Conservation (phyloP, 1,284 basidiomycete genomes). For the Abortiporus biennis region DNA sequence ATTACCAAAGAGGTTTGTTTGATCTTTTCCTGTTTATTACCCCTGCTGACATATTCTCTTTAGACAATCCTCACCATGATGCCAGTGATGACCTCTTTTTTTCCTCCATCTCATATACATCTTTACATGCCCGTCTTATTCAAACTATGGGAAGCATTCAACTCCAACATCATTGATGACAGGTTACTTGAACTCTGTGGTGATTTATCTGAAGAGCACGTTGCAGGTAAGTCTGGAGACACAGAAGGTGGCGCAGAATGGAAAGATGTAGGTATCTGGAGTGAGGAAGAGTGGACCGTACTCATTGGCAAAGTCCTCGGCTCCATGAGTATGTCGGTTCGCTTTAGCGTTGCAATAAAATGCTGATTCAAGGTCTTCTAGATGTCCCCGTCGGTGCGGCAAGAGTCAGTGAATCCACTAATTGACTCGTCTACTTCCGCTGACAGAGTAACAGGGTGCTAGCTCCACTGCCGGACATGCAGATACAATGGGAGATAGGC, state of each 20-base stretch:
- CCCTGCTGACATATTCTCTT: not conserved
- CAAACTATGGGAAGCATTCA: conserved; percentile 83
- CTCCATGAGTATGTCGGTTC: conserved; percentile 69
- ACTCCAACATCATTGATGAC: conserved; percentile 77
- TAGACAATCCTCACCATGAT: conserved; percentile 63
- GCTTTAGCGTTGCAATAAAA: conserved; percentile 7
- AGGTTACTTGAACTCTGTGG: conserved; percentile 81
- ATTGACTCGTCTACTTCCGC: conserved; percentile 3
- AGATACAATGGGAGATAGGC: conserved; percentile 57
- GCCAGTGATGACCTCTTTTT: conserved; percentile 70
- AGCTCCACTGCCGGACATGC: conserved; percentile 62
- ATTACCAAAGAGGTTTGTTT: conserved; percentile 54
- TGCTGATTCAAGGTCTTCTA: conserved; percentile 24
- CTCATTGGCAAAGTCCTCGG: conserved; percentile 85
- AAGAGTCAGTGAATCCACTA: conserved; percentile 35
- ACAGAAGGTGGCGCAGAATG: conserved; percentile 52
- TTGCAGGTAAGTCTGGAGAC: conserved; percentile 51
- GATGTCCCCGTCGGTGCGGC: conserved; percentile 70
- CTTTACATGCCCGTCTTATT: conserved; percentile 73
- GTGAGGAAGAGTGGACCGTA: conserved; percentile 78
- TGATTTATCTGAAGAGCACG: conserved; percentile 72
- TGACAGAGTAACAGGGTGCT: conserved; percentile 38
- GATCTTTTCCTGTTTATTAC: conserved; percentile 3
- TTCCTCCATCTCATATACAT: conserved; percentile 64
- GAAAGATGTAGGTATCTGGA: conserved; percentile 88